These are phyloP conservation scores for Cornus kousa DNA, from an alignment of 148 eudicot species.

Conservation along the genomic window DNA sequence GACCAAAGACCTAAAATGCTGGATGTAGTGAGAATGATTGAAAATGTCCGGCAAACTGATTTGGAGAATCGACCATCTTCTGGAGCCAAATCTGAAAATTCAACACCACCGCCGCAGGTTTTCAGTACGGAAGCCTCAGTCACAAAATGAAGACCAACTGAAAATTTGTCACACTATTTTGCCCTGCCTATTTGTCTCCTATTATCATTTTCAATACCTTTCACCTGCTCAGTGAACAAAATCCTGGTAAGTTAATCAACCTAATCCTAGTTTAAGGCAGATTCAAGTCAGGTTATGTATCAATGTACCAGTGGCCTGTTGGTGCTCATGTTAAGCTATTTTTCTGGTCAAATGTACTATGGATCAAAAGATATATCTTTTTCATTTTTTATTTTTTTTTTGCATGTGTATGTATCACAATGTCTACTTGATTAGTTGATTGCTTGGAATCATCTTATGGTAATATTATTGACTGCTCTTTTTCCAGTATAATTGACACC, in stretches of 20 bases:
- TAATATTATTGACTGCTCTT: no score
- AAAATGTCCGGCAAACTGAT: constrained; percentile 42
- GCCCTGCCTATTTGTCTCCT: neutral
- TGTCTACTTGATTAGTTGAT: neutral
- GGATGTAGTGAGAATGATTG: constrained; percentile 65
- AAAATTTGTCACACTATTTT: constrained; percentile 1
- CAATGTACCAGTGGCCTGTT: neutral
- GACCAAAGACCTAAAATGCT: constrained; percentile 76
- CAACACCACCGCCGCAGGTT: constrained; percentile 16
- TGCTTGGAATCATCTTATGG: neutral
- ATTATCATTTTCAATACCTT: neutral
- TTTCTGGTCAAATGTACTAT: neutral
- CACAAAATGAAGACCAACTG: neutral
- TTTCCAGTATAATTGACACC: no score
- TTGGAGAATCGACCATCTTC: constrained; percentile 30
- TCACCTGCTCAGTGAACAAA: constrained; percentile 14
- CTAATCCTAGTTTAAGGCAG: constrained; percentile 9
- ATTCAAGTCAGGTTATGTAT: neutral
- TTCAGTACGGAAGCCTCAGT: constrained; percentile 5
- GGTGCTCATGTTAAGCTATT: neutral
- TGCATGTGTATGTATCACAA: neutral
- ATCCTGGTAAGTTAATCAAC: neutral
- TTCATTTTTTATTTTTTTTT: neutral
- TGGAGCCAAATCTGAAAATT: constrained; percentile 26
- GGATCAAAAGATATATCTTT: neutral